Conservation (phyloP, 768 basidiomycete genomes). For the Grammothele lineata region DNA sequence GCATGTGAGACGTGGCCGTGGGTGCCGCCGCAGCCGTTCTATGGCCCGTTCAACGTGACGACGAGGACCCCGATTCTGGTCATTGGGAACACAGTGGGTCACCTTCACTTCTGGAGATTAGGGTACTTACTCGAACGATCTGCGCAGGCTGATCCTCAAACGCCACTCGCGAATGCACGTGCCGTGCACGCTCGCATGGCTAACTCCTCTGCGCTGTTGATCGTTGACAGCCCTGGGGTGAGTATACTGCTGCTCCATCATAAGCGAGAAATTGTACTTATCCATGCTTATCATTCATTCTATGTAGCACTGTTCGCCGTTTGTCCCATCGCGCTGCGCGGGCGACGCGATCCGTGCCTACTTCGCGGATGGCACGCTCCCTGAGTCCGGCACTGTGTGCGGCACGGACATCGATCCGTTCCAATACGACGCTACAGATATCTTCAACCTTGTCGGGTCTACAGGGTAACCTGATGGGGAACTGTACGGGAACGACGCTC, state of each 20-base stretch:
- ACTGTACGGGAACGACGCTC: too few species aligned
- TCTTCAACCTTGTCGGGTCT: too few species aligned
- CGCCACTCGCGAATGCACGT: constrained; percentile 24
- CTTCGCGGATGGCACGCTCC: constrained; percentile 27
- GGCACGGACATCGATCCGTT: constrained; percentile 11
- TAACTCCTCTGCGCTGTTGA: constrained; percentile 24
- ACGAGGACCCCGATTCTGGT: constrained; percentile 24
- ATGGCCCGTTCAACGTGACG: constrained; percentile 28
- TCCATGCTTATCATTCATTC: too few species aligned
- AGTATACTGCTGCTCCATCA: too few species aligned
- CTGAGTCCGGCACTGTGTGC: constrained; percentile 22
- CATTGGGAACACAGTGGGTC: constrained; percentile 20
- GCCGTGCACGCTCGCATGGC: constrained; percentile 20
- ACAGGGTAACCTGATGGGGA: too few species aligned
- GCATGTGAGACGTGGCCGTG: constrained; percentile 26
- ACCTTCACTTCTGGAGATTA: background rate
- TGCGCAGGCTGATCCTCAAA: constrained; percentile 25
- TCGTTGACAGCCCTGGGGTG: constrained; percentile 25
- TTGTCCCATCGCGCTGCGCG: too few species aligned
- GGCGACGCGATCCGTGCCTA: constrained; percentile 15
- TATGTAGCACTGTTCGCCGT: too few species aligned
- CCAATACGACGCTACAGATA: too few species aligned
- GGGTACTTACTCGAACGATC: background rate
- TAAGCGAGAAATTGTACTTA: too few species aligned
- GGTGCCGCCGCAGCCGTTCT: constrained; percentile 6